Evolutionary conservation across 441 rosid species (phyloP), one percentile per base, ranked within the genome.

Genomic region (Gossypium davidsonii): DNA sequence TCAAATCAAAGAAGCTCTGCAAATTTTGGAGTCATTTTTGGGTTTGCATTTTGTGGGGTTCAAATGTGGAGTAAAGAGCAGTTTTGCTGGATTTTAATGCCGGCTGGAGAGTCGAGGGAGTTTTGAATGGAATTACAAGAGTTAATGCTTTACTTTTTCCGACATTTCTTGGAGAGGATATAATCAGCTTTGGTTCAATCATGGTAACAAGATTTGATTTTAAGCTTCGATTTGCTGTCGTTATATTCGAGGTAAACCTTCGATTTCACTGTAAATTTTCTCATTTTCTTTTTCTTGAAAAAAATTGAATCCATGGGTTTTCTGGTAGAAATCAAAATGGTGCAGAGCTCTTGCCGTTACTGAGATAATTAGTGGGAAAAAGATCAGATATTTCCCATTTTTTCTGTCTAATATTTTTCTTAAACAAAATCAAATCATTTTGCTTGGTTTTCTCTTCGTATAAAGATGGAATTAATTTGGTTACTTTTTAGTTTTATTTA

Each of bases 121-220:
- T 76, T 86, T 88, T 92, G 85, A 17, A 91, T 89, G 96, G 94
- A 83, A 88, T 83, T 83, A 77, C 75, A 77, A 77, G 79, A 80
- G 70, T 74, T 70, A 20, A 68, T 72, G 72, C 57, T 46, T 55
- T 71, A 60, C 57, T 34, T 75, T 81, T 73, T 73, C 80, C 44
- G 67, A 60, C 80, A 86, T 82, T 85, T 88, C 91, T 91, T 34
- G 39, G 39, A 94, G 97, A 90, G 92, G 69, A 83, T 75, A 44
- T 80, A 65, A 64, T 67, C 63, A 83, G 74, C 34, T 62, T 77
- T 53, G 57, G 86, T 75, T 74, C 88, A 78, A 84, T 83, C 67
- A 46, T 75, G 57, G 71, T 51, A 20, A 72, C 77, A 70, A 17
- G 87, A 78, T 58, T 82, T 70, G 70, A 56, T 74, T 28, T 56